Base-by-base conservation (phyloP, 2,329 filamentous ascomycete species). In the Orbilia quercus region DNA sequence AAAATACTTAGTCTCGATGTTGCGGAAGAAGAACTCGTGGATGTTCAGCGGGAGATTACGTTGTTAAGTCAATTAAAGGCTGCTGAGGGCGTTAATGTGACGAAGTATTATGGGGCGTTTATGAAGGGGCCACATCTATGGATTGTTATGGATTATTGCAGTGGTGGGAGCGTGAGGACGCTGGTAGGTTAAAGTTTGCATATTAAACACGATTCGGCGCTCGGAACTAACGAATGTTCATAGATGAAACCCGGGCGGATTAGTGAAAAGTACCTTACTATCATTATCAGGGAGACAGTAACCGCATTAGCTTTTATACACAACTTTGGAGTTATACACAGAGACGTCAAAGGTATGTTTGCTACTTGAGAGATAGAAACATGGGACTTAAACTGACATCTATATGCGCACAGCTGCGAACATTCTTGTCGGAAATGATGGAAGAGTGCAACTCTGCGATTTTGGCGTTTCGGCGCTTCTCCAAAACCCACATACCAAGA, bases 1-100 rank as follows among this genome's bases (percentile, higher is more conserved):
- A 92, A 95, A 81, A 93, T 93, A 77, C 91, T 93, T 78, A 90
- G 93, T 79, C 90, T 94, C 50, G 91, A 95, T 78, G 89, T 90
- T 78, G 91, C 94, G 80, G 85, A 87, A 48, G 86, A 89, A 79
- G 88, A 88, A 0, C 90, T 89, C 79, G 86, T 86, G 76, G 89
- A 91, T 79, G 87, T 90, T 67, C 82, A 89, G 76, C 89, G 89
- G 78, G 87, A 90, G 80, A 86, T 90, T 77, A 87, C 84, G 74
- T 85, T 91, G 22, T 82, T 96, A 54, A 88, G 91, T 77, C 83
- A 90, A 67, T 84, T 96, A 57, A 88, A 89, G 78, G 89, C 91
- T 76, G 90, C 85, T 76, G 89, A 88, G 51, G 91, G 91, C 16
- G 86, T 86, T 76, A 94, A 94, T 78, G 88, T 96, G 81, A 95